Percentiles rank a stretch among this genome's conserved stretches.
phyloP scores from a whole-genome alignment of 2,329 filamentous ascomycete species.

The Neoarthrinium moseri region DNA sequence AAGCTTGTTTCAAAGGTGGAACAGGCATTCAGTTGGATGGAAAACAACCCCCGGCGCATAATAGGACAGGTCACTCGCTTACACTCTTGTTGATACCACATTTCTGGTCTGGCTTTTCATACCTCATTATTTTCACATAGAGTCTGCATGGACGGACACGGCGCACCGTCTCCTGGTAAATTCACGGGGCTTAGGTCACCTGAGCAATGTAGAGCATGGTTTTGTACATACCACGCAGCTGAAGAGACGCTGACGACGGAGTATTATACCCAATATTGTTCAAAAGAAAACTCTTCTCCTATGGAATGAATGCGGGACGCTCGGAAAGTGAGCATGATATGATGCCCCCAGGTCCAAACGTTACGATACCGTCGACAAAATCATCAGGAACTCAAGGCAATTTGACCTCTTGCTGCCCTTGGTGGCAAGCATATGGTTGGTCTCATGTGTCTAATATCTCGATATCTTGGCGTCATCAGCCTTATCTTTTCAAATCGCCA shows the following conservation, averaged over 20 bases:
- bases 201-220: background rate
- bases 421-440: too few species aligned
- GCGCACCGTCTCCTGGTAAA: background rate
- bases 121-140: background rate
- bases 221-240: background rate
- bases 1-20: background rate
- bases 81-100: constrained; percentile 9
- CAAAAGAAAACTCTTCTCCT: too few species aligned
- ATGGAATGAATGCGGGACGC: too few species aligned
- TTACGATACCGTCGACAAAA: too few species aligned
- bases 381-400: too few species aligned
- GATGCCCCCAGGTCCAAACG: too few species aligned
- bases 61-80: constrained; percentile 5
- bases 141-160: background rate
- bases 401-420: too few species aligned
- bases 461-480: too few species aligned
- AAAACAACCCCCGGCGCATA: background rate
- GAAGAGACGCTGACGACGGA: background rate
- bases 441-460: too few species aligned
- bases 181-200: background rate
- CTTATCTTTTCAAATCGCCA: too few species aligned
- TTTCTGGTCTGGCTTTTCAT: background rate
- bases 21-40: background rate
- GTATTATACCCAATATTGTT: background rate
- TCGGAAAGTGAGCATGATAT: too few species aligned